phyloP scores from a whole-genome alignment of 306 rosid species.

The Quercus alba region DNA sequence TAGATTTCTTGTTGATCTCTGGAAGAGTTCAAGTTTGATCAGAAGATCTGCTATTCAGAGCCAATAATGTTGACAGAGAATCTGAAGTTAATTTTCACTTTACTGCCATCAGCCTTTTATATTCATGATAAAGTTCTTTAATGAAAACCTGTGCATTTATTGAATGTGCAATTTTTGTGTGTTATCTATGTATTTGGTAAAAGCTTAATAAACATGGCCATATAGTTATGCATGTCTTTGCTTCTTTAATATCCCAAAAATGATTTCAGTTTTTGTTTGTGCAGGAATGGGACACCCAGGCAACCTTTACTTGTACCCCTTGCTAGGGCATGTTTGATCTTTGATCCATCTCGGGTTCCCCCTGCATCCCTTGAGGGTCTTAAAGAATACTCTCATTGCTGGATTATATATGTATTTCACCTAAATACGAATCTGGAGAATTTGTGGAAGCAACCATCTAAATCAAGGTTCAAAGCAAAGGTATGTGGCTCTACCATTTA shows the following conservation, averaged over 20 bases:
- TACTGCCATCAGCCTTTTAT: background rate
- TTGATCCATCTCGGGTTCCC: constrained; percentile 67
- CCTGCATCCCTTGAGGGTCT: constrained; percentile 93
- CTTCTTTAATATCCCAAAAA: constrained; percentile 9
- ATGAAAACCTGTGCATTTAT: background rate
- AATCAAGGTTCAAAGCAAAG: constrained; percentile 89
- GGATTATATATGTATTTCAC: constrained; percentile 91
- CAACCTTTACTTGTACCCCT: constrained; percentile 95
- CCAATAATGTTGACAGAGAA: background rate
- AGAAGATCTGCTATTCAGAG: background rate
- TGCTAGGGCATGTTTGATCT: constrained; percentile 81
- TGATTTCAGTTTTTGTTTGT: constrained; percentile 21
- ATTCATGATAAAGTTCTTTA: background rate
- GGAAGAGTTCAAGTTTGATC: background rate
- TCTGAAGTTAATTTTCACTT: background rate
- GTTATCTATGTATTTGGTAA: background rate
- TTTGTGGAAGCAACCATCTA: constrained; percentile 79
- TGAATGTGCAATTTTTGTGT: background rate
- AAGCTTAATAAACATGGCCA: background rate
- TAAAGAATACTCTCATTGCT: constrained; percentile 83
- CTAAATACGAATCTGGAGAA: constrained; percentile 84
- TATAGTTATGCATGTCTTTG: background rate
- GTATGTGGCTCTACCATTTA: constrained; percentile 35
- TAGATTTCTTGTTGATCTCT: background rate
- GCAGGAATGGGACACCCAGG: constrained; percentile 94